These are phyloP conservation scores for Myriosclerotinia curreyana DNA, from an alignment of 2,329 filamentous ascomycete species.

Conservation along the genomic window DNA sequence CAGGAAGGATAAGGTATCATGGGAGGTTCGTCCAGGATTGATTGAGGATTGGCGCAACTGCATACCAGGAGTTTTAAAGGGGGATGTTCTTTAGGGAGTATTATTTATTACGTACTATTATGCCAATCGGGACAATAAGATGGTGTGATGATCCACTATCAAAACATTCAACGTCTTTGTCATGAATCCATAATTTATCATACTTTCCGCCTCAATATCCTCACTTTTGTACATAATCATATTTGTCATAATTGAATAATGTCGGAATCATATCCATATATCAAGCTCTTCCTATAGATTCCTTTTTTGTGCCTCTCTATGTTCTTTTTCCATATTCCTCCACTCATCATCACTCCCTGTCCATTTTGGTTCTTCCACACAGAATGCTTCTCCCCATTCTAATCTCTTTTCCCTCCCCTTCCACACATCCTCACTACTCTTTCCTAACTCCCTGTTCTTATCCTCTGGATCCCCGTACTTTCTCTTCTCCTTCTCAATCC, in stretches of 20 bases:
- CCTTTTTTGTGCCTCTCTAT: neutral
- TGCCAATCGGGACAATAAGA: neutral
- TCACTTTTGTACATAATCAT: constrained; percentile 4
- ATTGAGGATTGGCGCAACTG: neutral
- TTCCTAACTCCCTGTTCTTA: constrained; percentile 59
- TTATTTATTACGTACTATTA: neutral
- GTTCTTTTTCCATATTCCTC: constrained; percentile 31
- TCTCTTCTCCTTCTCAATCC: constrained; percentile 51
- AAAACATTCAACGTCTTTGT: neutral
- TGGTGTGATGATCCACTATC: neutral
- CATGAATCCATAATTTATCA: neutral
- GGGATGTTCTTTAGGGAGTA: neutral
- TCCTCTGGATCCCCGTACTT: constrained; percentile 45
- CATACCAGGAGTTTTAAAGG: neutral
- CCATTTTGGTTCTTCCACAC: constrained; percentile 14
- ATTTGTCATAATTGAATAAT: neutral
- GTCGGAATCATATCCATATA: neutral
- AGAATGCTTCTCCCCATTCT: constrained; percentile 41
- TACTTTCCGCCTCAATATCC: neutral
- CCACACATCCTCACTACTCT: constrained; percentile 91
- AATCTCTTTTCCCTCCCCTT: constrained; percentile 64
- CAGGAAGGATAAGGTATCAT: constrained; percentile 5
- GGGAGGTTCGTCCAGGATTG: neutral
- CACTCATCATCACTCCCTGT: constrained; percentile 29
- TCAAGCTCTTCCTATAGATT: constrained; percentile 1